Percentiles rank a stretch among this genome's conserved stretches.
phyloP scores from a whole-genome alignment of 2,329 filamentous ascomycete species.

The Neurospora sp. region DNA sequence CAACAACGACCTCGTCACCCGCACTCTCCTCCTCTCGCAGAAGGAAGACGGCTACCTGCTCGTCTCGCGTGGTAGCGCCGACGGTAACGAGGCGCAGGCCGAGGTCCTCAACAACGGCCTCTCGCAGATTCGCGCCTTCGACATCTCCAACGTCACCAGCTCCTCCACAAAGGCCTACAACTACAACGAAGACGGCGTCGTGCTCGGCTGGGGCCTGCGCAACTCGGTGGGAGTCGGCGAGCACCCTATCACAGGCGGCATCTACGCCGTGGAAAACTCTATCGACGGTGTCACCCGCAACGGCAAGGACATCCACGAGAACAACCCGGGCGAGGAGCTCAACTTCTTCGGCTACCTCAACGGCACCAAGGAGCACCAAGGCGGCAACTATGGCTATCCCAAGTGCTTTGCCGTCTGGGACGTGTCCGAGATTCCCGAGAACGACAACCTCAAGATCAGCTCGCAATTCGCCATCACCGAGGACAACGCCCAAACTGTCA shows the following conservation, averaged over 20 bases:
- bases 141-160: conserved; percentile 22
- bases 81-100: conserved; percentile 52
- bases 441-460: conserved; percentile 32
- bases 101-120: conserved; percentile 43
- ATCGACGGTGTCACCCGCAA: conserved; percentile 52
- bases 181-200: conserved; percentile 36
- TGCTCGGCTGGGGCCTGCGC: conserved; percentile 59
- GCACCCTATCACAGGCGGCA: conserved; percentile 40
- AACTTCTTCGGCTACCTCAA: conserved; percentile 58
- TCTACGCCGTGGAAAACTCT: conserved; percentile 60
- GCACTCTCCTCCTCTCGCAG: conserved; percentile 52
- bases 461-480: conserved; percentile 37
- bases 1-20: conserved; percentile 48
- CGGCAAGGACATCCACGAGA: conserved; percentile 50
- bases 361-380: conserved; percentile 19
- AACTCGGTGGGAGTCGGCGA: conserved; percentile 66
- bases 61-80: conserved; percentile 54
- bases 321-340: conserved; percentile 66
- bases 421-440: conserved; percentile 33
- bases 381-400: conserved; percentile 54
- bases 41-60: conserved; percentile 47
- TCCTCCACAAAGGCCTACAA: conserved; percentile 26
- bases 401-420: conserved; percentile 58
- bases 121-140: conserved; percentile 52
- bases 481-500: conserved; percentile 6